Evolutionary conservation across 2,329 filamentous ascomycete species (phyloP), one percentile per base, ranked within the genome.

Genomic region (Bertia moriformis): DNA sequence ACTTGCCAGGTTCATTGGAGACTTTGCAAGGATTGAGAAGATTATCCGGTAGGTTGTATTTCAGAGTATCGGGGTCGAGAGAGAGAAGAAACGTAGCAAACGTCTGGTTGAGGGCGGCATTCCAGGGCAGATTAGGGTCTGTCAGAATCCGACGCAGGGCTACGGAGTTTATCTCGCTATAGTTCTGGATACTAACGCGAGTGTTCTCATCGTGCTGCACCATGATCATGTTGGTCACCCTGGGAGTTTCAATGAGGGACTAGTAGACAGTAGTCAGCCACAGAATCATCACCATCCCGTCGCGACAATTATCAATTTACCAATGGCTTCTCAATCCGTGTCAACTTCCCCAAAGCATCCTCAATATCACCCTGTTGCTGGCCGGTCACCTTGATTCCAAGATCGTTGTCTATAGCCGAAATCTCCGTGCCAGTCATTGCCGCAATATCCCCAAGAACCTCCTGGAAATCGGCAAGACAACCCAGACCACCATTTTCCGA

Each of bases 261-360:
- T 29, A 29, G 24, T 10, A 29, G n/a, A n/a, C 10, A n/a, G 10
- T 29, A 10, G 24, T 29, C 24, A 29, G 24, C n/a, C n/a, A n/a
- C n/a, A n/a, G n/a, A n/a, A n/a, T n/a, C n/a, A n/a, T n/a, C n/a
- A n/a, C n/a, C n/a, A n/a, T n/a, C n/a, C n/a, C n/a, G n/a, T n/a
- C n/a, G n/a, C n/a, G n/a, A n/a, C n/a, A n/a, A n/a, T n/a, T n/a
- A n/a, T 7, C 19, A 14, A 42, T 51, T 46, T 45, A 57, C 56
- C 40, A 56, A 39, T 1, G 47, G 43, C 10, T 40, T 45, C 19
- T 58, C 48, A 39, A 57, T 40, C 15, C 46, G 47, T n/a, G 42
- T 42, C 10, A 58, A 45, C 18, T 46, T 50, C 7, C 41, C 42
- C 19, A 57, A 36, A 27, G 53, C 52, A 38, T 52, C 46, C 12